Conservation (phyloP, 2,329 filamentous ascomycete species). For the Cytospora piceicola region DNA sequence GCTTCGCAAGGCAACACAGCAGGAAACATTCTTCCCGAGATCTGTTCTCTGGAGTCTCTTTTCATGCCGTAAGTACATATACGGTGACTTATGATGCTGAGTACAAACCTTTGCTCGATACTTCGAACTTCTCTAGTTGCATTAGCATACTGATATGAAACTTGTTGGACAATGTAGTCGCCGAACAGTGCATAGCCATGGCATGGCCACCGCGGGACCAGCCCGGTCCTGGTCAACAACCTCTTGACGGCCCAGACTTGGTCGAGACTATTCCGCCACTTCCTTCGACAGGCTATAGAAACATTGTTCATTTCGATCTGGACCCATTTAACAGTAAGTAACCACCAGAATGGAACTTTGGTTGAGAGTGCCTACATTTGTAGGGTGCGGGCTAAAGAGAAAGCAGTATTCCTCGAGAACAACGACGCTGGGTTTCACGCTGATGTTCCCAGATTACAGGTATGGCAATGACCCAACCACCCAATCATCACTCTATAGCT, state of each 20-base stretch:
- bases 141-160: no score
- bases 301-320: conserved; percentile 8
- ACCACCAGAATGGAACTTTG: not conserved
- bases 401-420: not conserved
- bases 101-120: not conserved
- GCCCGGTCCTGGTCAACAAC: not conserved
- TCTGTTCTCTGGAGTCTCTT: conserved; percentile 10
- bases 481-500: not conserved
- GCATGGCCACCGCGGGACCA: not conserved
- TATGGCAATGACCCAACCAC: not conserved
- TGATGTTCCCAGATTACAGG: conserved; percentile 7
- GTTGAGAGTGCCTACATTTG: not conserved
- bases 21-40: not conserved
- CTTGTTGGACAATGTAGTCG: not conserved
- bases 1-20: not conserved
- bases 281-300: not conserved
- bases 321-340: conserved; percentile 4
- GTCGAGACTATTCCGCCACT: not conserved
- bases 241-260: not conserved
- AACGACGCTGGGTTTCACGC: not conserved
- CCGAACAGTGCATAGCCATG: conserved; percentile 2
- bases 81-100: no score
- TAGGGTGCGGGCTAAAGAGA: not conserved
- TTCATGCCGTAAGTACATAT: conserved; percentile 8
- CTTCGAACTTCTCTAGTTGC: not conserved